Base-by-base conservation (phyloP, 139 green algal genomes). In the Coelastrella sp. region DNA sequence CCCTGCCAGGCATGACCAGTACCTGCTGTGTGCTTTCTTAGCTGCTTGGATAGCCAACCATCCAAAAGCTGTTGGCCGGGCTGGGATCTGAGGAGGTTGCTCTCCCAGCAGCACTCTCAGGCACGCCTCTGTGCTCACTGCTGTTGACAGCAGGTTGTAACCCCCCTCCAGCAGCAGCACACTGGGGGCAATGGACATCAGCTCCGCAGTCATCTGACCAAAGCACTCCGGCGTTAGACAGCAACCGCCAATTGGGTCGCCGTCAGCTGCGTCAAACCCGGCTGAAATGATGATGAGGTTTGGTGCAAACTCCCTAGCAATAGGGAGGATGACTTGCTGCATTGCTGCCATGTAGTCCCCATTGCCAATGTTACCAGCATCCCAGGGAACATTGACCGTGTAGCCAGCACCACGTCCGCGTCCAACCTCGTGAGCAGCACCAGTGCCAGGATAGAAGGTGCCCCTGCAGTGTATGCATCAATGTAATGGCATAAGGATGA, bases 221-320 rank as follows among this genome's bases (percentile, higher is more conserved):
- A 95, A 98, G 74, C 88, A 93, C 74, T 94, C 95, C 22, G 95
- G 89, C 0, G 90, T 95, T 66, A 98, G 84, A 27, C 85, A 87
- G 92, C 96, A 97, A 70, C 93, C 95, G 35, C 93, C 93, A 11
- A 95, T 82, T 24, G 96, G 95, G 87, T 97, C 95, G 9, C 95
- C 95, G 63, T 93, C 92, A 24, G 94, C 96, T 6, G 96, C 96
- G 82, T 98, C 96, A 85, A 98, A 97, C 63, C 96, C 96, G 8
- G 95, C 95, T 11, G 93, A 94, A 24, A 98, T 91, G 75, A 98
- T 93, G 72, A 97, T 91, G 6, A 97, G 90, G 76, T 96, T 85
- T 0, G 96, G 96, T 7, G 85, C 84, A 86, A 95, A 98, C 88
- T 96, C 93, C 7, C 92, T 86, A 4, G 94, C 95, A 20, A 98